phyloP scores from a whole-genome alignment of 495 filamentous ascomycete species.

The Aspergillus leporis region DNA sequence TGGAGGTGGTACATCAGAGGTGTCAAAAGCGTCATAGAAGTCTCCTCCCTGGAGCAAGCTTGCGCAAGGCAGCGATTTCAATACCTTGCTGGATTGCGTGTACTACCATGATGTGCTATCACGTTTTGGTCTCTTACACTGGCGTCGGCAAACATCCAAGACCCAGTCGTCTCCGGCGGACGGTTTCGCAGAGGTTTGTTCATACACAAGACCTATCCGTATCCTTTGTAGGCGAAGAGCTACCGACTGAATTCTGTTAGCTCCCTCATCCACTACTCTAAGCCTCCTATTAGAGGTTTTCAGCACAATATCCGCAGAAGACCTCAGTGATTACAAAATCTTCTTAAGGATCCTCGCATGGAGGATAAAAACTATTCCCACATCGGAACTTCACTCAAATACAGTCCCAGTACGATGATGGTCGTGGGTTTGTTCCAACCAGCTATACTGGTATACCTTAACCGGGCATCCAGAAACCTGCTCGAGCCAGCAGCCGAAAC shows the following conservation, averaged over 20 bases:
- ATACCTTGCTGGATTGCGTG: conserved; percentile 15
- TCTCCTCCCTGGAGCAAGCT: not conserved
- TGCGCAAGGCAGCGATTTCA: not conserved
- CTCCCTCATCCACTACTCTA: no score
- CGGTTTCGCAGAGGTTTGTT: no score
- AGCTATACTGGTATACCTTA: conserved; percentile 16
- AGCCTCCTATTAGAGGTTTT: no score
- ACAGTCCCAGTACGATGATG: not conserved
- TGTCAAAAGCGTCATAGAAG: conserved; percentile 8
- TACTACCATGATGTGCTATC: conserved; percentile 13
- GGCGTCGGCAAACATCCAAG: not conserved
- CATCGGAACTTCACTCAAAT: not conserved
- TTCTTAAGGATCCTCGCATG: conserved; percentile 3
- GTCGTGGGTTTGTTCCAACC: conserved; percentile 11
- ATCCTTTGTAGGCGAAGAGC: no score
- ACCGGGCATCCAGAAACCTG: conserved; percentile 5
- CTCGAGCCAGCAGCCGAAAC: conserved; percentile 7
- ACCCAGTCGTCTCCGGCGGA: no score
- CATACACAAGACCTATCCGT: no score
- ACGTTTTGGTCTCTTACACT: conserved; percentile 15
- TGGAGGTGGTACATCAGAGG: conserved; percentile 15
- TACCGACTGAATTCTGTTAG: no score
- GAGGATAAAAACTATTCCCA: not conserved
- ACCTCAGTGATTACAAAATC: not conserved
- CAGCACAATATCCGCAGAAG: not conserved